Evolutionary conservation across 805 yeast genomes (phyloP).

Genomic region (Myxozyma geophila): DNA sequence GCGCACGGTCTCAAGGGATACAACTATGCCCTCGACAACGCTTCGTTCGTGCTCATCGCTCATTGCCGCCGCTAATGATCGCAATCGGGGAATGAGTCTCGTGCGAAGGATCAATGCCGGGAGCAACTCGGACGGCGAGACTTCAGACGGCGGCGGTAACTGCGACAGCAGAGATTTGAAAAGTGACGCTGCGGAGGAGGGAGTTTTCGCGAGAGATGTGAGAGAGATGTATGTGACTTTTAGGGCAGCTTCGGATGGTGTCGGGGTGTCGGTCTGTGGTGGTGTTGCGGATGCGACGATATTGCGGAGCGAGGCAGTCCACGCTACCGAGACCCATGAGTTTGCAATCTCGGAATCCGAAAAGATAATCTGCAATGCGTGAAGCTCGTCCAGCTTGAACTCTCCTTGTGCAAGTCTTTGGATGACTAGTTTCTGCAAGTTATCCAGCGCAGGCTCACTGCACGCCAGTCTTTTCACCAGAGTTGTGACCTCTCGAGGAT

Average conservation of each 20-base stretch:
- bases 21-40: constrained; percentile 13
- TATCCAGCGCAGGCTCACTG: not conserved
- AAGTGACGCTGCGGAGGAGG: constrained; percentile 6
- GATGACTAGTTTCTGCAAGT: not conserved
- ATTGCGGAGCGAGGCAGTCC: constrained; percentile 10
- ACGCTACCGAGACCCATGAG: constrained; percentile 16
- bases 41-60: not conserved
- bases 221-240: constrained; percentile 28
- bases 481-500: constrained; percentile 6
- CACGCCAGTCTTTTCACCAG: constrained; percentile 19
- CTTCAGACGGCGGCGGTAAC: constrained; percentile 29
- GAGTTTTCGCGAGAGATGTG: constrained; percentile 6
- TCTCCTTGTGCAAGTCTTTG: constrained; percentile 12
- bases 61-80: not conserved
- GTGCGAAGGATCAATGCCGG: constrained; percentile 29
- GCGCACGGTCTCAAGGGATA: constrained; percentile 26
- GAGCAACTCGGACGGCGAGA: constrained; percentile 16
- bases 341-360: constrained; percentile 12
- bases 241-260: constrained; percentile 27
- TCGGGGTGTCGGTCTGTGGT: not conserved
- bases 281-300: constrained; percentile 10
- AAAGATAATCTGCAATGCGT: constrained; percentile 22
- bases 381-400: constrained; percentile 22
- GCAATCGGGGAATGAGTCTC: constrained; percentile 2
- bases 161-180: constrained; percentile 9